A percentile compares a stretch with the other conserved stretches of the same genome.
phyloP scores from a whole-genome alignment of 208 protist species.

The Novymonas esmeraldas region DNA sequence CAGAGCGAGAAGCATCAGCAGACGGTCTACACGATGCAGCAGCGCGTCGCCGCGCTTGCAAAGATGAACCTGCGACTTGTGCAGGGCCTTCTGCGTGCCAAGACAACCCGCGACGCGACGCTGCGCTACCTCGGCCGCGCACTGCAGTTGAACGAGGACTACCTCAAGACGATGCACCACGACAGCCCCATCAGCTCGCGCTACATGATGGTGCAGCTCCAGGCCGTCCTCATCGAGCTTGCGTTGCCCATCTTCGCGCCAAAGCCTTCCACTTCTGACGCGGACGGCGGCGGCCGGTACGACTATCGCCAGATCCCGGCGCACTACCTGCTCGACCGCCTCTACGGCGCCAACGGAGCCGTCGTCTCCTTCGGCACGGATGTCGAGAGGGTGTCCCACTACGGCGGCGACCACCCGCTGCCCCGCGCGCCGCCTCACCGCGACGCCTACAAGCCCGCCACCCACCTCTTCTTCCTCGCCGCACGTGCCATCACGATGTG shows the following conservation, averaged over 20 bases:
- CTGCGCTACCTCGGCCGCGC: constrained; percentile 67
- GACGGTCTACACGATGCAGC: constrained; percentile 57
- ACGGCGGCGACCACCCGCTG: constrained; percentile 53
- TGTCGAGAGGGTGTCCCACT: constrained; percentile 82
- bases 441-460: constrained; percentile 60
- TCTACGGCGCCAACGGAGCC: constrained; percentile 26
- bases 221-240: constrained; percentile 71
- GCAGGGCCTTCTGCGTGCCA: constrained; percentile 54
- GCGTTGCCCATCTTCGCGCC: constrained; percentile 69
- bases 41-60: constrained; percentile 43
- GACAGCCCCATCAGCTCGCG: constrained; percentile 72
- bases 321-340: constrained; percentile 60
- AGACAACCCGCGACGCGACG: constrained; percentile 66
- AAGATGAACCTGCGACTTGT: constrained; percentile 61
- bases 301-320: constrained; percentile 53
- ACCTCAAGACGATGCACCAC: constrained; percentile 82
- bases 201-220: constrained; percentile 83
- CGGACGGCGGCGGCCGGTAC: constrained; percentile 3
- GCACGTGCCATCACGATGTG: constrained; percentile 59
- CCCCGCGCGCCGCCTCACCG: constrained; percentile 27
- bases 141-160: constrained; percentile 76
- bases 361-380: constrained; percentile 64
- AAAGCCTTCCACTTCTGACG: neutral
- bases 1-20: constrained; percentile 43
- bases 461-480: constrained; percentile 87